Evolutionary conservation across 2,329 filamentous ascomycete genomes (phyloP).

Genomic region (Leptographium wingfieldii): DNA sequence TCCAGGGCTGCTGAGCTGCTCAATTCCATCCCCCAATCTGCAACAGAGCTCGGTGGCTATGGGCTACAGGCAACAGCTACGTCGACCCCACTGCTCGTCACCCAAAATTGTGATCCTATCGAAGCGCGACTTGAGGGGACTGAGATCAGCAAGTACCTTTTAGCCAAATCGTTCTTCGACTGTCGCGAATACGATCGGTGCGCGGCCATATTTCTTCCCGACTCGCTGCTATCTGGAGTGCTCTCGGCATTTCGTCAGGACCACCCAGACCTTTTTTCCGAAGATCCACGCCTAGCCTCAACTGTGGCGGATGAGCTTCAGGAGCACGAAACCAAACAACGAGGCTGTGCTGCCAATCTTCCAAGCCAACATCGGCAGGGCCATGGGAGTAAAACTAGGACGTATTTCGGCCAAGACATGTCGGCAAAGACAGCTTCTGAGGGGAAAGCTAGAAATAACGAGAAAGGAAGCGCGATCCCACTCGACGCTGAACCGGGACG

Average conservation of each 20-base stretch:
- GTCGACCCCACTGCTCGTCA: slow-evolving; percentile 25
- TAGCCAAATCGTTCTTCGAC: slow-evolving; percentile 91
- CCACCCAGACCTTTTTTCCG: slow-evolving; percentile 12
- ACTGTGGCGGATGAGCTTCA: slow-evolving; percentile 6
- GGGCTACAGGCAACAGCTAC: slow-evolving; percentile 13
- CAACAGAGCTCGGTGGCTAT: slow-evolving; percentile 38
- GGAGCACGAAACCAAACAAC: background rate
- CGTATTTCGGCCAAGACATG: background rate
- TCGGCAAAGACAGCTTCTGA: background rate
- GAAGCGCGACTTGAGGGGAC: slow-evolving; percentile 66
- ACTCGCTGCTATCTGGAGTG: slow-evolving; percentile 59
- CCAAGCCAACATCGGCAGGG: background rate
- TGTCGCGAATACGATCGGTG: slow-evolving; percentile 92
- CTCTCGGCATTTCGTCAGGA: slow-evolving; percentile 35
- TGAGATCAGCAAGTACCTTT: slow-evolving; percentile 71
- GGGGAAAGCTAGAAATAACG: background rate
- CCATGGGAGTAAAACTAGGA: background rate
- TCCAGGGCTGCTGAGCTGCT: slow-evolving; percentile 85
- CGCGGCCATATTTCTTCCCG: slow-evolving; percentile 76
- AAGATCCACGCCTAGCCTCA: slow-evolving; percentile 13
- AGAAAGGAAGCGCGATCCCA: background rate
- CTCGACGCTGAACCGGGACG: slow-evolving; percentile 11
- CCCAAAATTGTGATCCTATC: slow-evolving; percentile 50
- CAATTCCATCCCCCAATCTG: slow-evolving; percentile 57
- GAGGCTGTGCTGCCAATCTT: background rate